Conservation (phyloP, 192 early-diverging fungal genomes). For the Piromyces finnis region DNA sequence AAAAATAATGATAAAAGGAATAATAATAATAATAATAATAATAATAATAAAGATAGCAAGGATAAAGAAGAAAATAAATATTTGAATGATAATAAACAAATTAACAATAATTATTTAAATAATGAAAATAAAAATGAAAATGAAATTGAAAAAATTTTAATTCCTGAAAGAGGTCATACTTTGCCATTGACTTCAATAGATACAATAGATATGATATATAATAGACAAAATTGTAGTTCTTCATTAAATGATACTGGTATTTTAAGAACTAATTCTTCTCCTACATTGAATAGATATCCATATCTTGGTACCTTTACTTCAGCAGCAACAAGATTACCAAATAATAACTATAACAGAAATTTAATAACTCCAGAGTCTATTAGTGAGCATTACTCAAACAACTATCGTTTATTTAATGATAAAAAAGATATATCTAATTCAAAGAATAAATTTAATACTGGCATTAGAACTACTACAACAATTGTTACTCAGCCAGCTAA, state of each 20-base stretch:
- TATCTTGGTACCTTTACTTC: neutral
- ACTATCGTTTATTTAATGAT: neutral
- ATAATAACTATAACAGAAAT: neutral
- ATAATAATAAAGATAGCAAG: neutral
- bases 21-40: too few relatives aligned
- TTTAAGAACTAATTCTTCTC: neutral
- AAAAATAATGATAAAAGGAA: too few relatives aligned
- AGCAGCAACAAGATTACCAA: neutral
- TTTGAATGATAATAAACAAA: neutral
- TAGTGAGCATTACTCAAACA: neutral
- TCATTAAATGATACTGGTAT: neutral
- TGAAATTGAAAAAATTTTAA: neutral
- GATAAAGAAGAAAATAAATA: neutral
- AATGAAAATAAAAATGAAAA: neutral
- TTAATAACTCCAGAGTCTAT: neutral
- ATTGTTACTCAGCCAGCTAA: neutral
- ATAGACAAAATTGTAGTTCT: neutral
- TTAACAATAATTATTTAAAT: neutral
- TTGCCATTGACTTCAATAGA: neutral
- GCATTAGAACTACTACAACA: neutral
- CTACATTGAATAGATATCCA: neutral
- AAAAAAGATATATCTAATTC: neutral
- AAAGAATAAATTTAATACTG: neutral
- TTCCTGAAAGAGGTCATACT: neutral
- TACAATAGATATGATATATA: neutral